Evolutionary conservation across 352 stramenopile genomes (phyloP), one percentile per base, ranked within the genome.

Genomic region (Pythium dissimile): DNA sequence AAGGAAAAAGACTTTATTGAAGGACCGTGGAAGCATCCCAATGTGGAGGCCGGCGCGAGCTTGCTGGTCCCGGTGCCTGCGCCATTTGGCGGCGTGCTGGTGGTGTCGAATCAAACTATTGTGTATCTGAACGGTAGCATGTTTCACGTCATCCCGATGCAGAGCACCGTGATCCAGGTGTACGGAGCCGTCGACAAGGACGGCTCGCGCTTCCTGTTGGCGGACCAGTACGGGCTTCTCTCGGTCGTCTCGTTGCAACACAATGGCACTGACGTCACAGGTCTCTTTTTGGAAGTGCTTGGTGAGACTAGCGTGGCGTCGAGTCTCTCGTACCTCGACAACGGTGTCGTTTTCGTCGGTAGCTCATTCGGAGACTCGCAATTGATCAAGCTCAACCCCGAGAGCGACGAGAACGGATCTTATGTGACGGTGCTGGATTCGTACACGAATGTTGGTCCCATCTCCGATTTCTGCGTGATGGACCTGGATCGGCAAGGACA

Each of bases 381-480:
- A 67, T 66, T 99, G 42, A 84, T 99, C 59, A 95, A 97, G 71
- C 85, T 99, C 15, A 83, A 88, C 54, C 59, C 75, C 2, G 75
- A 92, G 27, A 73, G 71, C 2, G 86, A 95, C 51, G 79, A 91
- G 20, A 64, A 78, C n/a, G 82, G 67, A 53, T 96, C 63, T 8
- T 98, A 98, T 68, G 63, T 99, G 23, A 82, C 96, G 55, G 84
- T 99, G 0, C 69, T 99, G 44, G 96, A 99, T 70, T 96, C 95
- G 52, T 99, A 99, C 59, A 88, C 91, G 15, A 98, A 99, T 63
- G 80, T 99, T 46, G 97, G 96, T 5, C 97, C 97, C 8, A 99
- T 99, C 76, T 90, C 98, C 13, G 97, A 99, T 67, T 98, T 99
- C 75, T 98, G 95, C 70, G 81, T 99, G 18, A 96, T 98, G 66